These are phyloP conservation scores for Rauvolfia tetraphylla DNA, from an alignment of 257 asterid genomes.

Conservation along the genomic window DNA sequence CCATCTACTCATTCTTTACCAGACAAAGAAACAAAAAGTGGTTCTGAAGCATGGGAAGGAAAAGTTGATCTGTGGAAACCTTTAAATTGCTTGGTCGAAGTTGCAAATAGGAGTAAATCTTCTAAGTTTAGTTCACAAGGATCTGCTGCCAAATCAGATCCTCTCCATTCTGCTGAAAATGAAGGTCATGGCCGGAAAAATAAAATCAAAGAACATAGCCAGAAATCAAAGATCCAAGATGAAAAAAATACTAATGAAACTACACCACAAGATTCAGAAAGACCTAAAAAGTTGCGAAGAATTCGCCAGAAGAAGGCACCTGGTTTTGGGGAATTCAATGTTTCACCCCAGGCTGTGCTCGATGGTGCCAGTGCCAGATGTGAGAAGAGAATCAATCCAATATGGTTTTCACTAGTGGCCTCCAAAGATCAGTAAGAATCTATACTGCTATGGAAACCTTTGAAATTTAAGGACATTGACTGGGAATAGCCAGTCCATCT, in stretches of 20 bases:
- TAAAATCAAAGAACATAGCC: constrained; percentile 59
- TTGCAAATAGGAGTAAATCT: constrained; percentile 87
- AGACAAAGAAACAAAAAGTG: constrained; percentile 49
- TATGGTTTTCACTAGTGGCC: constrained; percentile 92
- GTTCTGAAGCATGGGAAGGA: constrained; percentile 62
- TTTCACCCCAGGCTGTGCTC: constrained; percentile 69
- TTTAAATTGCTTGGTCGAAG: constrained; percentile 91
- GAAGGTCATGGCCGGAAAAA: constrained; percentile 52
- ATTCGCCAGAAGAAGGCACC: constrained; percentile 64
- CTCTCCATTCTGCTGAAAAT: constrained; percentile 40
- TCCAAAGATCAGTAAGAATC: constrained; percentile 70
- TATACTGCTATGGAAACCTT: constrained; percentile 5
- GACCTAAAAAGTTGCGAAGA: constrained; percentile 66
- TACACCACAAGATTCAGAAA: constrained; percentile 50
- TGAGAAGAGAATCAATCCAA: constrained; percentile 58
- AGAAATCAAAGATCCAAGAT: constrained; percentile 57
- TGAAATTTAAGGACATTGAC: constrained; percentile 11
- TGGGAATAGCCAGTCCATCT: constrained; percentile 8
- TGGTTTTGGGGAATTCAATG: constrained; percentile 48
- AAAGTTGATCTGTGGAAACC: constrained; percentile 93
- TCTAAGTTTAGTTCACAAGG: constrained; percentile 54
- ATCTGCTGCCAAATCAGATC: constrained; percentile 58
- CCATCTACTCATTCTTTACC: constrained; percentile 43
- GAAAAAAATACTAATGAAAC: constrained; percentile 49
- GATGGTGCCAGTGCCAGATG: constrained; percentile 52